Conservation (phyloP, 805 yeast genomes). For the Lipomyces chichibuensis region DNA sequence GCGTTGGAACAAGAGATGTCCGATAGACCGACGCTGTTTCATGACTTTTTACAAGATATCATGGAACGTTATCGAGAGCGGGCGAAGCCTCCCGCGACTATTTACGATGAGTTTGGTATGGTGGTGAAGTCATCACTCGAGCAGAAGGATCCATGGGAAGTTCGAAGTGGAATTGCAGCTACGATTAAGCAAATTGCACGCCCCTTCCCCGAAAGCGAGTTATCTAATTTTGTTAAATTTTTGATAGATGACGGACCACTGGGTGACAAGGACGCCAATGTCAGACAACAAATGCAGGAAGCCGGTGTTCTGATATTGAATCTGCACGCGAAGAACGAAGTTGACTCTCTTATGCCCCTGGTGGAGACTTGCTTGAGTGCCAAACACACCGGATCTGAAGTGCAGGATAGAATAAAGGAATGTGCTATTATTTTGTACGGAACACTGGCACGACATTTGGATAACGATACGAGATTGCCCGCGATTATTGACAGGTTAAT, state of each 20-base stretch:
- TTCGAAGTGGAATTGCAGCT: conserved; percentile 78
- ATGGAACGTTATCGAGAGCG: conserved; percentile 60
- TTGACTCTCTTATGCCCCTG: conserved; percentile 78
- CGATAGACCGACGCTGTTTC: conserved; percentile 39
- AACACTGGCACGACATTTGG: conserved; percentile 82
- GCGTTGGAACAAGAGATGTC: conserved; percentile 50
- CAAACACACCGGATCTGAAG: conserved; percentile 40
- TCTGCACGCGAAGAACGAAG: conserved; percentile 62
- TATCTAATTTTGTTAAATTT: conserved; percentile 63
- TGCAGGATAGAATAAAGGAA: conserved; percentile 69
- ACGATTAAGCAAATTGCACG: conserved; percentile 62
- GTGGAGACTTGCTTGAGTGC: conserved; percentile 64
- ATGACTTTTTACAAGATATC: conserved; percentile 50
- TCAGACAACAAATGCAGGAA: conserved; percentile 80
- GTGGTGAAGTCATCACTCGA: conserved; percentile 62
- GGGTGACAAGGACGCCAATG: conserved; percentile 72
- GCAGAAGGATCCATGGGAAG: conserved; percentile 80
- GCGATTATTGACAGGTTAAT: conserved; percentile 70
- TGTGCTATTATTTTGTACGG: conserved; percentile 87
- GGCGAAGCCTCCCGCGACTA: conserved; percentile 74
- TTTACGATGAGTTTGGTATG: conserved; percentile 78
- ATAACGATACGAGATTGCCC: conserved; percentile 64
- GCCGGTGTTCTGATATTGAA: conserved; percentile 82
- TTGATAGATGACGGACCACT: conserved; percentile 60
- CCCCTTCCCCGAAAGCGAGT: conserved; percentile 44